Base-by-base conservation (phyloP, 164 flowering plant genomes). In the Aristolochia californica region DNA sequence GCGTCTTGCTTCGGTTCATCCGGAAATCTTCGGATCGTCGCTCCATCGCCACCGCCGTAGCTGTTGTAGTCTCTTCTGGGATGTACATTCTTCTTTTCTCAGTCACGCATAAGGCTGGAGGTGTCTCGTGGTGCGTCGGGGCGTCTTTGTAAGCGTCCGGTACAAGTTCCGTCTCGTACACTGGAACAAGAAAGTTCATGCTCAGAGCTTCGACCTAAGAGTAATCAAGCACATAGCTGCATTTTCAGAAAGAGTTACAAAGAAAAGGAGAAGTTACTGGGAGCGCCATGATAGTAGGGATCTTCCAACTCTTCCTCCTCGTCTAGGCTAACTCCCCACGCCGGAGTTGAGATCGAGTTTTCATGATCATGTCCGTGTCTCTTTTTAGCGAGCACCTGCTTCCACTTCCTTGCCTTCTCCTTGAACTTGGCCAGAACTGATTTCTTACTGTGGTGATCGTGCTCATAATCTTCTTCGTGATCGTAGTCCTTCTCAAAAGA, bases 161-260 rank as follows among this genome's bases (percentile, higher is more conserved):
- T 34, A 87, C 87, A 62, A 70, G 43, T 65, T 82, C 83, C 13
- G 87, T 82, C 72, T 86, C 97, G 70, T 85, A 84, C 91, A 81
- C 97, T 86, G 71, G 45, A 67, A n/a, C n/a, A n/a, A n/a, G n/a
- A n/a, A n/a, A n/a, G n/a, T n/a, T n/a, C n/a, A n/a, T n/a, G n/a
- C n/a, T n/a, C n/a, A n/a, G n/a, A n/a, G n/a, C n/a, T n/a, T n/a
- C n/a, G n/a, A n/a, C n/a, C n/a, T n/a, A n/a, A n/a, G n/a, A n/a
- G n/a, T n/a, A n/a, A n/a, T n/a, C n/a, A n/a, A n/a, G n/a, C n/a
- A n/a, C n/a, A n/a, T n/a, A n/a, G n/a, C n/a, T n/a, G n/a, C n/a
- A n/a, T n/a, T n/a, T n/a, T n/a, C n/a, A n/a, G n/a, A n/a, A n/a
- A n/a, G n/a, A n/a, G n/a, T n/a, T n/a, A n/a, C n/a, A n/a, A n/a